Percentiles rank a stretch among this genome's conserved stretches.
phyloP scores from a whole-genome alignment of 1,284 basidiomycete species.

The Microbotryomycetes sp. region DNA sequence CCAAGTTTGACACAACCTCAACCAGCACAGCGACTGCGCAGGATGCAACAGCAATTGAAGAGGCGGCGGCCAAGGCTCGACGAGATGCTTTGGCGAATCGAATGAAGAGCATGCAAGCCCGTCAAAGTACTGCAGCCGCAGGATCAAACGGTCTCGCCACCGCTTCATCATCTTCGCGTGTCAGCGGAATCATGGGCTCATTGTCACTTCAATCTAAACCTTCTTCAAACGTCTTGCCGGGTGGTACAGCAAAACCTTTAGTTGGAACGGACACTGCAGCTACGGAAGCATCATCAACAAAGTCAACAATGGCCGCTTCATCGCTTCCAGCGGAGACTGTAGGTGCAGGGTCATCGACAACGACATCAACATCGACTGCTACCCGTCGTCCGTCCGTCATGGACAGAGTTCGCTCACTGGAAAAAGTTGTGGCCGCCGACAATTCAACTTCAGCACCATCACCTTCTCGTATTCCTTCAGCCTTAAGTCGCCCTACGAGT shows the following conservation, averaged over 20 bases:
- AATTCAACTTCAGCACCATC: conserved; percentile 17
- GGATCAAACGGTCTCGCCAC: no score
- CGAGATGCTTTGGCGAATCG: conserved; percentile 10
- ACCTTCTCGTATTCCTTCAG: conserved; percentile 20
- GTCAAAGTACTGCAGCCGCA: conserved; percentile 15
- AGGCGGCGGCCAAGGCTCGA: conserved; percentile 8
- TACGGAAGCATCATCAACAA: no score
- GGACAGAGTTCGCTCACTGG: conserved; percentile 30
- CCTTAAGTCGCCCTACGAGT: conserved; percentile 7
- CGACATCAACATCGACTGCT: neutral
- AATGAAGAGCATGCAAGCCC: conserved; percentile 22
- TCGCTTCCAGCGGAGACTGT: no score
- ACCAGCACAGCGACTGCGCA: neutral
- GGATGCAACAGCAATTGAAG: neutral
- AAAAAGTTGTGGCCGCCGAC: conserved; percentile 14
- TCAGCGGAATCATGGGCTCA: conserved; percentile 14
- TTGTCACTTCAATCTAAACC: neutral
- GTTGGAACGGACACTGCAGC: neutral
- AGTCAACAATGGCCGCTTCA: no score
- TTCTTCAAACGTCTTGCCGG: neutral
- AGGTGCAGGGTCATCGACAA: no score
- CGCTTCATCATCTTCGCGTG: conserved; percentile 1
- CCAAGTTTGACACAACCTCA: neutral
- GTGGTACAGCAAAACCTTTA: neutral
- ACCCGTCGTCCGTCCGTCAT: conserved; percentile 27